Evolutionary conservation across 306 rosid genomes (phyloP).

Genomic region (Mucuna pruriens): DNA sequence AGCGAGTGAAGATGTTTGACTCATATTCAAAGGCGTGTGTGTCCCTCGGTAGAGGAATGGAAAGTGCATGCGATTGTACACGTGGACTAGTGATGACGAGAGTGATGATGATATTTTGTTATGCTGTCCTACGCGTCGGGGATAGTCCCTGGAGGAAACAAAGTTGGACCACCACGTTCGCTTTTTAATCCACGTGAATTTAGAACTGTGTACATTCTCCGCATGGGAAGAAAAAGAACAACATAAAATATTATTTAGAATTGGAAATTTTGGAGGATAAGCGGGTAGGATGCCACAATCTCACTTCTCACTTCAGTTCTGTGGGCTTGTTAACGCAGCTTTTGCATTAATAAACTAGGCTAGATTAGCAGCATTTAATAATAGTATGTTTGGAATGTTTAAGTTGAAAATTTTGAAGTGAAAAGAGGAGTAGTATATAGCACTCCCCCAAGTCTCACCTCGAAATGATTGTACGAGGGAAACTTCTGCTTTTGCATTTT

Average conservation of each 20-base stretch:
- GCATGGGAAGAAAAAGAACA: neutral
- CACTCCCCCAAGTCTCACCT: neutral
- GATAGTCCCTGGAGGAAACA: neutral
- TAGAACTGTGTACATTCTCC: neutral
- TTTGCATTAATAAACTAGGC: neutral
- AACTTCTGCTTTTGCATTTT: neutral
- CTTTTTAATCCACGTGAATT: conserved; percentile 24
- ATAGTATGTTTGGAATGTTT: neutral
- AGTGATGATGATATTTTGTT: conserved; percentile 13
- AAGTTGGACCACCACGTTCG: conserved; percentile 4
- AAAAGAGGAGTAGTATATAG: neutral
- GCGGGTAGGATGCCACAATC: neutral
- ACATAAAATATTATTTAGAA: neutral
- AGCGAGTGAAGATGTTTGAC: conserved; percentile 42
- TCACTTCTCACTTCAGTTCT: neutral
- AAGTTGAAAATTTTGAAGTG: neutral
- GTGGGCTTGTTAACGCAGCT: neutral
- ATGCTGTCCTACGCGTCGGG: neutral
- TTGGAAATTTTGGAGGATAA: neutral
- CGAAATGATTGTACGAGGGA: neutral
- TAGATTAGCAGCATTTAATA: neutral
- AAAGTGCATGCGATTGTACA: neutral
- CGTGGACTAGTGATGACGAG: conserved; percentile 3
- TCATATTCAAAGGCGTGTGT: conserved; percentile 49
- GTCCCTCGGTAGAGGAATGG: no score